Evolutionary conservation across 2,329 filamentous ascomycete genomes (phyloP), one percentile per base, ranked within the genome.

Genomic region (Aspergillus intermedius): DNA sequence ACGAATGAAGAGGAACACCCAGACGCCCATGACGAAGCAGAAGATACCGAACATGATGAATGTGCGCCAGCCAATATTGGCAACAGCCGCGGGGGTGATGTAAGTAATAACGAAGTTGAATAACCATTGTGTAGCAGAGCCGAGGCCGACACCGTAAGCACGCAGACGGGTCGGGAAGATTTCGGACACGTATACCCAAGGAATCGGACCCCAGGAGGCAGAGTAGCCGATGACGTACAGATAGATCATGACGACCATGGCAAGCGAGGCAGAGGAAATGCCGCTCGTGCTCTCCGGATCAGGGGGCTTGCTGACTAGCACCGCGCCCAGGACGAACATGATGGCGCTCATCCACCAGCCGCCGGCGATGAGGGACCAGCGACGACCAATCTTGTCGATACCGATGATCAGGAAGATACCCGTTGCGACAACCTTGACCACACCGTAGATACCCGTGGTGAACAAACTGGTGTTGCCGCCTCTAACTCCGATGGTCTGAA

Each of bases 181-280:
- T 58, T 68, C 37, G 13, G 9, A 13, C 3, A 68, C 51, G 42
- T 66, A 67, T 4, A 65, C 64, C 65, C 64, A 68, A 1, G 65
- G 65, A 5, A 56, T 59, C 12, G 61, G 63, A 15, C 59, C 59
- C 57, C 59, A 61, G 2, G 58, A 62, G 19, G 54, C 49, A 9
- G 52, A 57, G 42, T 62, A 64, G 5, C 60, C 54, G 25, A 63
- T 62, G 8, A 41, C 39, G 5, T 41, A 41, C 3, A 78, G 72
- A 60, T 76, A 78, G 45, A 78, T 69, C 61, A 78, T 77, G 7
- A 73, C 70, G 44, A 78, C 60, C 60, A 68, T 66, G 19, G 60
- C 63, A 45, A 61, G 61, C 3, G 62, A 65, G 4, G 65, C 64
- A 2, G 51, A 46, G 1, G 66, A 68, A 44, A 69, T 62, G 9